These are phyloP conservation scores for Quillaja saponaria DNA, from an alignment of 306 rosid species.

Conservation along the genomic window DNA sequence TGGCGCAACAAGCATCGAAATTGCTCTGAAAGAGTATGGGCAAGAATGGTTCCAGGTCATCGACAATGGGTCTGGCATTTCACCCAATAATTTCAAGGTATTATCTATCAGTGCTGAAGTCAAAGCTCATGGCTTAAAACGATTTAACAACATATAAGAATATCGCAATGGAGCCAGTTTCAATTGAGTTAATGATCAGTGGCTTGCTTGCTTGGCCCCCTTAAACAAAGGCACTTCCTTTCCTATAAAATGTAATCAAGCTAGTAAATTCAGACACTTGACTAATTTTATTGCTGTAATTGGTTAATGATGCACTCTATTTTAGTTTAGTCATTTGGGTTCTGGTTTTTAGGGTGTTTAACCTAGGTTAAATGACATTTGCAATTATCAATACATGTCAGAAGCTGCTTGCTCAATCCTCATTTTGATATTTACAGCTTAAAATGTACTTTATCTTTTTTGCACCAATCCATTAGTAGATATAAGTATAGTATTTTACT, in stretches of 20 bases:
- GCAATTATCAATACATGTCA: too few species aligned
- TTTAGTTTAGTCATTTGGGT: background rate
- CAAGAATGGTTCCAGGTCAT: conserved; percentile 77
- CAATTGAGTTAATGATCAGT: too few species aligned
- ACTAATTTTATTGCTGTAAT: background rate
- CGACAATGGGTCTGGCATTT: conserved; percentile 88
- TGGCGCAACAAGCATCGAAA: conserved; percentile 79
- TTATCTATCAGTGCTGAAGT: background rate
- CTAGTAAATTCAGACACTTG: background rate
- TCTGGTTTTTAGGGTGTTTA: background rate
- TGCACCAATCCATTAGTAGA: too few species aligned
- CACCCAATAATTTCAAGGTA: conserved; percentile 73
- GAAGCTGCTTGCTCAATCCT: conserved; percentile 1
- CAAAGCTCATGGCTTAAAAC: background rate
- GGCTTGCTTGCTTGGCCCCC: too few species aligned
- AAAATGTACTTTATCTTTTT: too few species aligned
- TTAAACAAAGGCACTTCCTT: too few species aligned
- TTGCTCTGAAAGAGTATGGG: conserved; percentile 70
- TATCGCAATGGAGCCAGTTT: too few species aligned
- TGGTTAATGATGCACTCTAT: background rate
- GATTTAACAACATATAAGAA: background rate
- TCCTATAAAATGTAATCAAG: conserved; percentile 9
- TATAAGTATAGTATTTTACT: background rate
- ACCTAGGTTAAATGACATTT: too few species aligned
- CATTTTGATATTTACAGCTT: background rate